Percentiles rank a stretch among this genome's conserved stretches.
Conservation (phyloP, 441 rosid species). For the Theobroma grandiflorum region DNA sequence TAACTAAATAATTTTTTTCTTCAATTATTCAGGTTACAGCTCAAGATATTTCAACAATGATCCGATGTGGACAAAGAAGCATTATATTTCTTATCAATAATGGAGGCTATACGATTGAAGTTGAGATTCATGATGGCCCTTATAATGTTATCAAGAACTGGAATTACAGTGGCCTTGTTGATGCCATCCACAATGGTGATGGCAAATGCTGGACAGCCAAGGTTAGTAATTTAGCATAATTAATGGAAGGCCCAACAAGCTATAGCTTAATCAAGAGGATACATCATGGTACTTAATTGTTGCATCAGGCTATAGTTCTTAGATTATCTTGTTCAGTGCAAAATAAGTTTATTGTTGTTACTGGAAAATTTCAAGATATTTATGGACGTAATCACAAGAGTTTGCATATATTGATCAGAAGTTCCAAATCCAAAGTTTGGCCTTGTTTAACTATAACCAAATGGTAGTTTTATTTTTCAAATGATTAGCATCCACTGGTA, state of each 20-base stretch:
- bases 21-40: constrained; percentile 54
- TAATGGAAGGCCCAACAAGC: background rate
- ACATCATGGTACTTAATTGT: background rate
- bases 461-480: background rate
- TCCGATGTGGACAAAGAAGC: constrained; percentile 56
- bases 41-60: constrained; percentile 75
- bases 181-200: constrained; percentile 78
- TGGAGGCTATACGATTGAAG: constrained; percentile 80
- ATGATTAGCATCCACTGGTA: background rate
- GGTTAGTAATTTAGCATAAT: constrained; percentile 39
- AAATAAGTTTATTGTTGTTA: background rate
- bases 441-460: background rate
- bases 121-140: constrained; percentile 81
- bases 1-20: background rate
- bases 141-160: constrained; percentile 87
- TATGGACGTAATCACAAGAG: background rate
- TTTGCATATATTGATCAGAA: background rate
- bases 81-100: constrained; percentile 79
- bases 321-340: background rate
- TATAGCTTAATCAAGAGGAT: background rate
- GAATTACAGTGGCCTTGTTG: constrained; percentile 65
- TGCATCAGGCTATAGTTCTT: background rate
- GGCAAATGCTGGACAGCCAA: constrained; percentile 77
- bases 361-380: background rate
- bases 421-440: background rate